These are phyloP conservation scores for Ottelia alismoides DNA, from an alignment of 106 monocot genomes.

Conservation along the genomic window DNA sequence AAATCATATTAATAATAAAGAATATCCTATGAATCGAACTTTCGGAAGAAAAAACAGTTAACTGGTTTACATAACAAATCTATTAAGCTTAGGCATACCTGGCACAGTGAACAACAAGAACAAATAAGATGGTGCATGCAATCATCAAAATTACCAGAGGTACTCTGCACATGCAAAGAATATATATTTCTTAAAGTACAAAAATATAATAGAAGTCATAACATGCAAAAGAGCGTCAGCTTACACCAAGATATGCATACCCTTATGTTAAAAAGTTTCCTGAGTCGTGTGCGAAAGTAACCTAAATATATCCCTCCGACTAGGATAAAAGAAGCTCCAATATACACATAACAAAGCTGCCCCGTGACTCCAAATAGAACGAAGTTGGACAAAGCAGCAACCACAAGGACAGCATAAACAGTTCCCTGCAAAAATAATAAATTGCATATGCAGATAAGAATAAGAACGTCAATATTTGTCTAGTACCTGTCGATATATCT, in stretches of 20 bases:
- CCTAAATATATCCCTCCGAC: conserved; percentile 46
- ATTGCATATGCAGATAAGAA: too few species aligned
- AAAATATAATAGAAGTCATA: too few species aligned
- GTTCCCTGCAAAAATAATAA: conserved; percentile 33
- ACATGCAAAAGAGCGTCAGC: too few species aligned
- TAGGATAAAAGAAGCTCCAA: conserved; percentile 34
- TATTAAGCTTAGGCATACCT: conserved; percentile 32
- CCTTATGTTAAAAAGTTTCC: conserved; percentile 76
- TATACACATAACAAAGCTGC: conserved; percentile 33
- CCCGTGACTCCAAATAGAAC: conserved; percentile 50
- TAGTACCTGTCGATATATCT: too few species aligned
- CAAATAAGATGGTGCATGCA: conserved; percentile 58
- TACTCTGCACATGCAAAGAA: conserved; percentile 58
- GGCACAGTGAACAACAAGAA: conserved; percentile 67
- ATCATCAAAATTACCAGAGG: conserved; percentile 39
- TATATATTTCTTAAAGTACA: too few species aligned
- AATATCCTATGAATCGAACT: too few species aligned
- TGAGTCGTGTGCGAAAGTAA: conserved; percentile 59
- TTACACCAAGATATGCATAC: conserved; percentile 24
- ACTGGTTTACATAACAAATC: too few species aligned
- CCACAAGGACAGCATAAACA: conserved; percentile 34
- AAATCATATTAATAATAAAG: too few species aligned
- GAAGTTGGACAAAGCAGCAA: conserved; percentile 28
- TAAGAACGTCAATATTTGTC: too few species aligned
- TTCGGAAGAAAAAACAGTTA: too few species aligned